phyloP scores from a whole-genome alignment of 306 rosid genomes.

The Cicer bijugum region DNA sequence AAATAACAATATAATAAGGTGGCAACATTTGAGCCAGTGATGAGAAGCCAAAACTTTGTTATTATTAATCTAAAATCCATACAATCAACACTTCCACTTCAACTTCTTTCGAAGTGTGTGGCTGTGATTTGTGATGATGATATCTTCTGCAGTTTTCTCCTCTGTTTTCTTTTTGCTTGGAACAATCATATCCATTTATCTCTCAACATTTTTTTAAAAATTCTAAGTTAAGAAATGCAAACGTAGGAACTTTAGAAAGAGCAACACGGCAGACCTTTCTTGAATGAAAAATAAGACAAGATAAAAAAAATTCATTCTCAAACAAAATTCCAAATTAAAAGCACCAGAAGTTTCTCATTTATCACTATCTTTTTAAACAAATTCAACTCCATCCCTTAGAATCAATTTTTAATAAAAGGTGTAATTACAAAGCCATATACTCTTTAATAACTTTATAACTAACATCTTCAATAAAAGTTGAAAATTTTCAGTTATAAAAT shows the following conservation, averaged over 20 bases:
- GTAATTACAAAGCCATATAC: background rate
- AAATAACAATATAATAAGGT: conserved; percentile 10
- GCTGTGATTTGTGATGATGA: conserved; percentile 26
- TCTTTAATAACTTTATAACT: conserved; percentile 11
- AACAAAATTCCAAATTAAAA: conserved; percentile 44
- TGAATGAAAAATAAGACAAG: conserved; percentile 38
- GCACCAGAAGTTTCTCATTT: conserved; percentile 55
- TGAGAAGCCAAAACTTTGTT: background rate
- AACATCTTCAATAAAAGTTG: background rate
- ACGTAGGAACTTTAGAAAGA: background rate
- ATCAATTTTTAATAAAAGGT: conserved; percentile 8
- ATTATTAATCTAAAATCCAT: background rate
- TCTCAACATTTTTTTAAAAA: no score
- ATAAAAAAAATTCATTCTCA: background rate
- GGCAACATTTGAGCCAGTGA: conserved; percentile 37
- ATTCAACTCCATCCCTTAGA: conserved; percentile 39
- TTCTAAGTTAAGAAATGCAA: background rate
- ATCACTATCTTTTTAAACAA: conserved; percentile 40
- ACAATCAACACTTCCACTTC: conserved; percentile 11
- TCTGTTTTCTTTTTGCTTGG: background rate
- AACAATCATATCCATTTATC: conserved; percentile 13
- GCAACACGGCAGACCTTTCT: conserved; percentile 45
- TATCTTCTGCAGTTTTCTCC: background rate
- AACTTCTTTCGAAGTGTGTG: conserved; percentile 45
- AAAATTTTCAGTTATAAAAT: conserved; percentile 34